Conservation (phyloP, 176 grass and related monocot genomes). For the Saccharum officinarum region DNA sequence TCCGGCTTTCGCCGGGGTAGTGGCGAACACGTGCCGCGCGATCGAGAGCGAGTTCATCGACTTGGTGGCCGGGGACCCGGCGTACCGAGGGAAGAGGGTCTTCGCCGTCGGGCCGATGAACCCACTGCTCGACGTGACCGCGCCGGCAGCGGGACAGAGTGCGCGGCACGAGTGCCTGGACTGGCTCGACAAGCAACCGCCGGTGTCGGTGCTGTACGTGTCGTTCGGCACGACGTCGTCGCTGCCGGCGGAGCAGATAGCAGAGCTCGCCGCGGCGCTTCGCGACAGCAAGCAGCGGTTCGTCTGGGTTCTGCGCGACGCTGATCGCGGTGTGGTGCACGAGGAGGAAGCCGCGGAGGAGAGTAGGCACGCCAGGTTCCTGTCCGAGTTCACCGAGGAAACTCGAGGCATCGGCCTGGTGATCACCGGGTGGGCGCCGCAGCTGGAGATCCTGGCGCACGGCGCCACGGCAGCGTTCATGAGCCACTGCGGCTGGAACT, state of each 20-base stretch:
- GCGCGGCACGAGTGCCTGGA: conserved; percentile 41
- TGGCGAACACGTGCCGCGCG: conserved; percentile 40
- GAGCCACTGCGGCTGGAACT: conserved; percentile 93
- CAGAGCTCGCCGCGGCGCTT: conserved; percentile 51
- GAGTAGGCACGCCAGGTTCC: background rate
- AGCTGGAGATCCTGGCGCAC: conserved; percentile 69
- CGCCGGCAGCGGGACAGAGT: background rate
- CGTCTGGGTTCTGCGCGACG: conserved; percentile 69
- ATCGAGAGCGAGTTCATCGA: conserved; percentile 52
- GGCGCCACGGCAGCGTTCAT: conserved; percentile 61
- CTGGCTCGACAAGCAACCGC: conserved; percentile 59
- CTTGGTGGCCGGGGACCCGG: conserved; percentile 15
- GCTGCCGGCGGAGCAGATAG: conserved; percentile 39
- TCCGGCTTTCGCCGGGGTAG: background rate
- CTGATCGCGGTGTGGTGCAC: conserved; percentile 39
- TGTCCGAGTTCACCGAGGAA: conserved; percentile 1
- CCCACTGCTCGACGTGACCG: conserved; percentile 20
- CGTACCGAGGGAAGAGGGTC: conserved; percentile 36
- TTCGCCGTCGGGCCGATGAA: conserved; percentile 69
- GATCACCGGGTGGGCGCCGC: conserved; percentile 76
- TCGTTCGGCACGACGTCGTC: conserved; percentile 65
- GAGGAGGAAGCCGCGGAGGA: background rate
- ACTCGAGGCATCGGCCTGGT: conserved; percentile 41
- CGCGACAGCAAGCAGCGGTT: conserved; percentile 47
- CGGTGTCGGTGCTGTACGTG: conserved; percentile 60